A percentile compares a stretch with the other conserved stretches of the same genome.
These are phyloP conservation scores for Phytopythium chamaehyphon DNA, from an alignment of 352 stramenopile genomes.

Conservation along the genomic window DNA sequence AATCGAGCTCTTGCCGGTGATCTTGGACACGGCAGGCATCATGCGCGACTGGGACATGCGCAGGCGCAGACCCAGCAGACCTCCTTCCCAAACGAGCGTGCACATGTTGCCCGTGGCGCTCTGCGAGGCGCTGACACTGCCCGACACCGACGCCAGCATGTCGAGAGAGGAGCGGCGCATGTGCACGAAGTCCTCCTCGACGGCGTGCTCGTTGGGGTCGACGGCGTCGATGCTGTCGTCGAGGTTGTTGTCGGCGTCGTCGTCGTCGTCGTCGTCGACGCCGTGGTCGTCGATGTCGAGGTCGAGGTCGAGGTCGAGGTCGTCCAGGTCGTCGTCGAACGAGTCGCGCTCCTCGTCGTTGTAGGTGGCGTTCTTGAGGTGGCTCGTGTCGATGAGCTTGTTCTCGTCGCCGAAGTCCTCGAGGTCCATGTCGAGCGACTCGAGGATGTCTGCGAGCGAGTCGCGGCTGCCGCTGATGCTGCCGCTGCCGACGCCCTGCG, in stretches of 20 bases:
- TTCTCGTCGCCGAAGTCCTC: slow-evolving; percentile 67
- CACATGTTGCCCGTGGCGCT: slow-evolving; percentile 62
- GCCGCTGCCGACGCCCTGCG: slow-evolving; percentile 14
- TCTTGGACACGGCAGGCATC: slow-evolving; percentile 78
- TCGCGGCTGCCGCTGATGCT: slow-evolving; percentile 44
- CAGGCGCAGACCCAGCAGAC: slow-evolving; percentile 66
- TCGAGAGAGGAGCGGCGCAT: slow-evolving; percentile 68
- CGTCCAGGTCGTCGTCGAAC: slow-evolving; percentile 51
- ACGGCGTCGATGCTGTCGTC: slow-evolving; percentile 28
- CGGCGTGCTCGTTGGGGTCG: slow-evolving; percentile 58
- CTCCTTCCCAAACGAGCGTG: slow-evolving; percentile 81
- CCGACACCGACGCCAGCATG: slow-evolving; percentile 60
- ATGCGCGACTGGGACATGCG: slow-evolving; percentile 79
- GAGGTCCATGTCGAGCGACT: slow-evolving; percentile 83
- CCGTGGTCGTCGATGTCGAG: slow-evolving; percentile 48
- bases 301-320: slow-evolving; percentile 42
- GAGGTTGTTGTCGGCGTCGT: slow-evolving; percentile 11
- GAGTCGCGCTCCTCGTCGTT: slow-evolving; percentile 46
- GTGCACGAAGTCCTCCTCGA: slow-evolving; percentile 59
- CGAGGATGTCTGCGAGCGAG: slow-evolving; percentile 78
- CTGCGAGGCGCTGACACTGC: slow-evolving; percentile 58
- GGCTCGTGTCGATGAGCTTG: slow-evolving; percentile 26
- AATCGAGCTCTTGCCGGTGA: slow-evolving; percentile 83
- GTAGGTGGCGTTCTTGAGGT: slow-evolving; percentile 15
- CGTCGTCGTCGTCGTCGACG: slow-evolving; percentile 34